Evolutionary conservation across 164 flowering plant genomes (phyloP).

Genomic region (Aristolochia contorta): DNA sequence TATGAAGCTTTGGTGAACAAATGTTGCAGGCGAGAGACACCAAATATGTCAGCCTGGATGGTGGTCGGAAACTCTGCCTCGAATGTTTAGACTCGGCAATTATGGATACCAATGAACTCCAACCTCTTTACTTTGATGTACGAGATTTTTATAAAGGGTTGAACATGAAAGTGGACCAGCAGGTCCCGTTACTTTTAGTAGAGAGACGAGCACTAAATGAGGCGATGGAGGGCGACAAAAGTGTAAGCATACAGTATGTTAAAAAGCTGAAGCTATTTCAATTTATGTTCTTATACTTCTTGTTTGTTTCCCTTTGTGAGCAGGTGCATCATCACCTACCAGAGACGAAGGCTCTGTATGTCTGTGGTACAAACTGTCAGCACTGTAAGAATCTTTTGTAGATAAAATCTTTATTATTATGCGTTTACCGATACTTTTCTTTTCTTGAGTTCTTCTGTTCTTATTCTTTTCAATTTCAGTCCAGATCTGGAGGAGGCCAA

Average conservation of each 20-base stretch:
- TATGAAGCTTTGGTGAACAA: neutral
- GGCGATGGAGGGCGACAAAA: slow-evolving; percentile 76
- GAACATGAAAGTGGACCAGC: slow-evolving; percentile 71
- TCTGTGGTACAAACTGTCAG: slow-evolving; percentile 84
- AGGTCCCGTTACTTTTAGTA: slow-evolving; percentile 76
- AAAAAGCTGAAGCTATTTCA: neutral
- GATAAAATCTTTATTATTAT: neutral
- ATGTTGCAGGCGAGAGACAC: slow-evolving; percentile 48
- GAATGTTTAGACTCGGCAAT: slow-evolving; percentile 79
- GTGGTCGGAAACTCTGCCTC: slow-evolving; percentile 81
- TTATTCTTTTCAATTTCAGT: neutral
- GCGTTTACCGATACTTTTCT: neutral
- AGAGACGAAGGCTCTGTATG: slow-evolving; percentile 88
- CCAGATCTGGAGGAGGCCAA: slow-evolving; percentile 67
- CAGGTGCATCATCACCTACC: slow-evolving; percentile 93
- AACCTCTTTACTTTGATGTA: slow-evolving; percentile 63
- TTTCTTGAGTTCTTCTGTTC: neutral
- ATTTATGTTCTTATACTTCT: neutral
- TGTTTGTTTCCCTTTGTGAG: slow-evolving; percentile 5
- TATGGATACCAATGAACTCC: slow-evolving; percentile 71
- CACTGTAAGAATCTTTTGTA: slow-evolving; percentile 44
- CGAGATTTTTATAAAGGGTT: slow-evolving; percentile 65
- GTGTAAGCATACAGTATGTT: slow-evolving; percentile 28
- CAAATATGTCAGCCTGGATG: slow-evolving; percentile 49
- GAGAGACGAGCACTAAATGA: slow-evolving; percentile 83